A percentile compares a stretch with the other conserved stretches of the same genome.
These are phyloP conservation scores for Kodamaea fungicola DNA, from an alignment of 1,139 yeast genomes.

Conservation along the genomic window DNA sequence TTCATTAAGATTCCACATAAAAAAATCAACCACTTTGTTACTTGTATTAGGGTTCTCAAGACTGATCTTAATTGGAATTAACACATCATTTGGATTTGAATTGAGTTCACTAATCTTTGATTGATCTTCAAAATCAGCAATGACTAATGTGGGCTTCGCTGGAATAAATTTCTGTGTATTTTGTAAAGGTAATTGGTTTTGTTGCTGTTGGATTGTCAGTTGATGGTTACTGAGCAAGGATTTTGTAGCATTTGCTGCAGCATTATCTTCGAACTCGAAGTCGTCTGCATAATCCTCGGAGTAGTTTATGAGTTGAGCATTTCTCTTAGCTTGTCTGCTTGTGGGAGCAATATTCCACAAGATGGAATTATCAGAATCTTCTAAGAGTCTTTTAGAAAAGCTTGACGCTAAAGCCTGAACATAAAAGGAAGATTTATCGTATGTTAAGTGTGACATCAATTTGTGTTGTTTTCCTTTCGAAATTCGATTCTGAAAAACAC, in stretches of 20 bases:
- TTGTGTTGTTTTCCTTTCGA: slow-evolving; percentile 1
- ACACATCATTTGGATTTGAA: slow-evolving; percentile 33
- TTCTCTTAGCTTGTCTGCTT: slow-evolving; percentile 73
- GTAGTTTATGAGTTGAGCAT: slow-evolving; percentile 71
- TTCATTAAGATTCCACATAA: slow-evolving; percentile 90
- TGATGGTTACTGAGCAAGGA: slow-evolving; percentile 4
- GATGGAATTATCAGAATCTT: slow-evolving; percentile 58
- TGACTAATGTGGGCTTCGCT: slow-evolving; percentile 31
- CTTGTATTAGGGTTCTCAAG: slow-evolving; percentile 64
- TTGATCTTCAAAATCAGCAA: slow-evolving; percentile 22
- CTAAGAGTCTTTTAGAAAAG: slow-evolving; percentile 21
- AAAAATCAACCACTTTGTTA: slow-evolving; percentile 67
- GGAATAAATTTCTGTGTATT: slow-evolving; percentile 33
- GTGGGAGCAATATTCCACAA: slow-evolving; percentile 67
- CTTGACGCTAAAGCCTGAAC: slow-evolving; percentile 17
- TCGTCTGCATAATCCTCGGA: slow-evolving; percentile 69
- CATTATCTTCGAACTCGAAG: slow-evolving; percentile 61
- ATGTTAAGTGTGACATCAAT: slow-evolving; percentile 11
- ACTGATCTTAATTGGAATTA: slow-evolving; percentile 78
- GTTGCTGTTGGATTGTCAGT: slow-evolving; percentile 15
- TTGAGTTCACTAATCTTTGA: slow-evolving; percentile 25
- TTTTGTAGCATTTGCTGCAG: slow-evolving; percentile 18
- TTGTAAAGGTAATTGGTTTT: slow-evolving; percentile 17
- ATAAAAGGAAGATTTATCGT: slow-evolving; percentile 13
- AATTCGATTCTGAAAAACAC: background rate